Evolutionary conservation across 768 basidiomycete species (phyloP).

Genomic region (Mycena chlorophos): DNA sequence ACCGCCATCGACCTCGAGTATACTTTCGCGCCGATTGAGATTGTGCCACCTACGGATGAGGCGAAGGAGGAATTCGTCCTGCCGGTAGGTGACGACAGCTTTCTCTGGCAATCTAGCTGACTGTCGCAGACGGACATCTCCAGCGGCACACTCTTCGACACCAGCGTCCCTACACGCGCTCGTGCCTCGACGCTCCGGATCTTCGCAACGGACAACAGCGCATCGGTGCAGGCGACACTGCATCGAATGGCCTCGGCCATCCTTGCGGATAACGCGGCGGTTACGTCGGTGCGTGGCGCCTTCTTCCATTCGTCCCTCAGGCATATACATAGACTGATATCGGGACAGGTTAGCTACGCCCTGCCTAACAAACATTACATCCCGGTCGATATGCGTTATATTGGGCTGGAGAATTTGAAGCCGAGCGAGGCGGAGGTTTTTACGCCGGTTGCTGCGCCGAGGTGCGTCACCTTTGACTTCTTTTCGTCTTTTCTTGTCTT

Average conservation of each 20-base stretch:
- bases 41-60: slow-evolving; percentile 51
- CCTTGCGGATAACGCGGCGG: slow-evolving; percentile 59
- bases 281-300: slow-evolving; percentile 35
- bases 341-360: slow-evolving; percentile 57
- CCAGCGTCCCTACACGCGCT: slow-evolving; percentile 52
- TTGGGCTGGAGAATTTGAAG: slow-evolving; percentile 68
- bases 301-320: too few relatives aligned
- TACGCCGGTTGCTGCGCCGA: slow-evolving; percentile 81
- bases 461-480: slow-evolving; percentile 45
- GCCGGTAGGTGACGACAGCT: slow-evolving; percentile 27
- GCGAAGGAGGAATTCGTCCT: slow-evolving; percentile 52
- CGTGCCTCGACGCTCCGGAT: slow-evolving; percentile 69
- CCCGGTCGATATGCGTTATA: slow-evolving; percentile 78
- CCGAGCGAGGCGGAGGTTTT: slow-evolving; percentile 85
- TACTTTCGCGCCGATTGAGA: slow-evolving; percentile 51
- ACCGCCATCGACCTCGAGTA: slow-evolving; percentile 83
- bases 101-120: not conserved
- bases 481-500: not conserved
- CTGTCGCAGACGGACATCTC: slow-evolving; percentile 5
- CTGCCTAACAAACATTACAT: slow-evolving; percentile 97
- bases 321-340: not conserved
- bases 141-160: slow-evolving; percentile 59
- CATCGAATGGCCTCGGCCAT: slow-evolving; percentile 85
- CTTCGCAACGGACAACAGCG: slow-evolving; percentile 87
- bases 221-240: slow-evolving; percentile 92